Base-by-base conservation (phyloP, 2,329 filamentous ascomycete genomes). In the Onygenales sp. region DNA sequence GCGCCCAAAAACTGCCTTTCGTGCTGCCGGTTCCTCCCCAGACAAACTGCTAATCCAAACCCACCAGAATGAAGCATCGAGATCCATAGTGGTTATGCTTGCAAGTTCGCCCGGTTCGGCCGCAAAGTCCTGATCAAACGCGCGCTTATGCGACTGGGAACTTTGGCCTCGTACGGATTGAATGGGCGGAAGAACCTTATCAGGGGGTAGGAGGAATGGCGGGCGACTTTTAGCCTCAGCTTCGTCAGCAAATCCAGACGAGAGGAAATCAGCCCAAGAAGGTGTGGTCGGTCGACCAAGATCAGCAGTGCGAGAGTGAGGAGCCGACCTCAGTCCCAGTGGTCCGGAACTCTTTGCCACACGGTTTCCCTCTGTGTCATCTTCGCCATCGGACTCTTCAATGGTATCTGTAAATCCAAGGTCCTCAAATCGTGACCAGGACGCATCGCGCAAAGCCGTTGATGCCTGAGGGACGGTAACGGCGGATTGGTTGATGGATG, bases 51-150 rank as follows among this genome's bases (percentile, higher is more conserved):
- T 94, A 79, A 98, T 97, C 93, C 93, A 98, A 3, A 97, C 93
- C 92, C 93, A 97, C 93, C 93, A 98, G 69, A 98, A 98, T 1
- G 90, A 86, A 67, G 97, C 92, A 62, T 98, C 93, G 4, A 98
- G 77, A 57, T 93, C 85, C 54, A 97, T 81, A 39, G 80, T 80
- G 27, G 82, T 87, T 64, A 98, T 95, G 66, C 90, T 97, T 33
- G 93, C 93, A 54, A 98, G 78, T 76, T 98, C 93, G 50, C 90
- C 93, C 0, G 92, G 93, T 59, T 96, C 90, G 0, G 96, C 76
- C 42, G 82, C 76, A 27, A 72, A 71, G 52, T 87, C 83, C 11
- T 78, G 78, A 59, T 90, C 84, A n/a, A 88, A 74, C 54, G 83
- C 80, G 43, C 86, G 83, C 52, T 78, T 79, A 66, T 95, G 88